Evolutionary conservation across 805 yeast species (phyloP), one percentile per base, ranked within the genome.

Genomic region (Ogataea paraovalis): DNA sequence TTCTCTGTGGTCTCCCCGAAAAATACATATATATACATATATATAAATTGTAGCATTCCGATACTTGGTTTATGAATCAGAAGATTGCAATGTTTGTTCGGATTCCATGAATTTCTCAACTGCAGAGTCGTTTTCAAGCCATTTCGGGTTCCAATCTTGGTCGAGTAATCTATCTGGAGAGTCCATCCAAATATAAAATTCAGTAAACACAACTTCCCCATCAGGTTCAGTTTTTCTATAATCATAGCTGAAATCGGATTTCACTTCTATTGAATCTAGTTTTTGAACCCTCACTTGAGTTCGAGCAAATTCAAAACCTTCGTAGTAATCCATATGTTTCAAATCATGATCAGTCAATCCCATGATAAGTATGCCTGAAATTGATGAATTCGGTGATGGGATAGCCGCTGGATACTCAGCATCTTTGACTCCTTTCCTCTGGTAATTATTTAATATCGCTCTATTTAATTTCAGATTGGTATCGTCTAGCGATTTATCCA

Each of bases 321-420:
- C 60, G 20, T 48, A 56, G 39, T 51, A 53, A 44, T 57, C 61
- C 43, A 56, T 43, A 27, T 54, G 52, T 33, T 45, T 33, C 13
- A 57, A 9, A 23, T 52, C 57, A 18, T 28, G 19, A 3, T 49
- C 36, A 2, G 45, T 23, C 2, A 57, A 41, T 6, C 54, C 58
- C 21, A 37, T 42, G 13, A 49, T 54, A 33, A 50, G 30, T 12
- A 47, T 33, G 2, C 60, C 56, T 12, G 34, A 43, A 2, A 50
- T 48, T 0, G 18, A 23, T 12, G 44, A 22, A 10, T 39, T 43
- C 20, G 19, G 27, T 13, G 21, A 25, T 3, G 41, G 45, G 3
- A 51, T 43, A 8, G 51, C 53, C 3, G 56, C 56, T 7, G 60
- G 56, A 38, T 54, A 55, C 4, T 23, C n/a, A 1, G 53, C 54